Evolutionary conservation across 2,329 filamentous ascomycete species (phyloP).

Genomic region (Helotiales sp.): DNA sequence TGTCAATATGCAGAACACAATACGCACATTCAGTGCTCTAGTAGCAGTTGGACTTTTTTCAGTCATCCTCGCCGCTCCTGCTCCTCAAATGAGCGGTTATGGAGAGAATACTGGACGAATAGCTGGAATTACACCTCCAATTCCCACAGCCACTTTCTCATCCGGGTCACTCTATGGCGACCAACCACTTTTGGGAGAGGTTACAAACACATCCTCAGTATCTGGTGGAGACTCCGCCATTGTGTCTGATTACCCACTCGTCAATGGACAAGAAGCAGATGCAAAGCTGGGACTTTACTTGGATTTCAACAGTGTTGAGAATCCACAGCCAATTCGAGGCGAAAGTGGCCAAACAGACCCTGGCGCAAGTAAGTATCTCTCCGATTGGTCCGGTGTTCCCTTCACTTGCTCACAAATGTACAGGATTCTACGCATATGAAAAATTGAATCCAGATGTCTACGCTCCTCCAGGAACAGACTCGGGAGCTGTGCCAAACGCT

Average conservation of each 20-base stretch:
- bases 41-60: slow-evolving; percentile 23
- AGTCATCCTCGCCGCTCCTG: slow-evolving; percentile 23
- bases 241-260: slow-evolving; percentile 49
- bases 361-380: slow-evolving; percentile 51
- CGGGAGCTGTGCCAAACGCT: slow-evolving; percentile 52
- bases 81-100: slow-evolving; percentile 45
- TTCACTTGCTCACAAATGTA: background rate
- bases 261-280: slow-evolving; percentile 57
- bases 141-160: slow-evolving; percentile 46
- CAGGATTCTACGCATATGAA: slow-evolving; percentile 54
- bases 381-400: no score
- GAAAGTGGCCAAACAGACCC: slow-evolving; percentile 53
- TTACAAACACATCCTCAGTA: slow-evolving; percentile 46
- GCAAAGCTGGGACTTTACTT: slow-evolving; percentile 56
- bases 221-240: slow-evolving; percentile 48
- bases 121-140: slow-evolving; percentile 48
- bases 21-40: slow-evolving; percentile 12
- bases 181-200: slow-evolving; percentile 48
- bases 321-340: slow-evolving; percentile 61
- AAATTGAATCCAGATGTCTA: slow-evolving; percentile 59
- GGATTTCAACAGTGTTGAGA: slow-evolving; percentile 56
- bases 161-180: slow-evolving; percentile 50
- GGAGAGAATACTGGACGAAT: slow-evolving; percentile 51
- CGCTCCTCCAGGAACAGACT: slow-evolving; percentile 59
- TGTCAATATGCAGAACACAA: background rate